A percentile compares a stretch with the other conserved stretches of the same genome.
Evolutionary conservation across 208 protist species (phyloP).

Genomic region (Entamoeba histolytica): DNA sequence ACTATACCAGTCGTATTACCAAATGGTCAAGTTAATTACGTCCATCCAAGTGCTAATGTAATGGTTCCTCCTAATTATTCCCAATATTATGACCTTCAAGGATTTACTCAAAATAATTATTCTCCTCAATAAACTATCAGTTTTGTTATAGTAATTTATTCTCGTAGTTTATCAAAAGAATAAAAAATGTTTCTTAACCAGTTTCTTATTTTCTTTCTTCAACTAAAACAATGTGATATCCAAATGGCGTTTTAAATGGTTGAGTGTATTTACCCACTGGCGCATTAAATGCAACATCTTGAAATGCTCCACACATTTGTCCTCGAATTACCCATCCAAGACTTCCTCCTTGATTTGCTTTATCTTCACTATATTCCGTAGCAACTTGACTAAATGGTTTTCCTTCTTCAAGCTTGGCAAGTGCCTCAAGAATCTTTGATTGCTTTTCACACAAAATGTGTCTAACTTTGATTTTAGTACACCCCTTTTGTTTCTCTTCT

Average conservation of each 20-base stretch:
- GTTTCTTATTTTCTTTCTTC: neutral
- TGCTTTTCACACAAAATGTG: slow-evolving; percentile 27
- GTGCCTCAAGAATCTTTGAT: slow-evolving; percentile 16
- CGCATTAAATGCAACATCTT: neutral
- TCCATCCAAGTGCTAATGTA: neutral
- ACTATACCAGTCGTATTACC: neutral
- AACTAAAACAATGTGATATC: slow-evolving; percentile 14
- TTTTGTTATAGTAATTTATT: no score
- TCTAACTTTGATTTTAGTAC: neutral
- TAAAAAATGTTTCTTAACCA: no score
- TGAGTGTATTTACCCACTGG: slow-evolving; percentile 1
- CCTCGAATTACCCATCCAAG: slow-evolving; percentile 11
- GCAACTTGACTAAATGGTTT: slow-evolving; percentile 9
- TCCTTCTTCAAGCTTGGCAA: neutral
- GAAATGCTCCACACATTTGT: neutral
- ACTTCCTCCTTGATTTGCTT: slow-evolving; percentile 9
- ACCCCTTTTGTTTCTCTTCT: neutral
- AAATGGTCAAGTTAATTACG: neutral
- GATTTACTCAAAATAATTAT: neutral
- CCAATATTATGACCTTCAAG: neutral
- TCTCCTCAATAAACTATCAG: neutral
- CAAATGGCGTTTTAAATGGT: slow-evolving; percentile 15
- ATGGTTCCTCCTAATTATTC: neutral
- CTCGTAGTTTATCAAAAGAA: no score
- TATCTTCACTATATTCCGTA: slow-evolving; percentile 4